Base-by-base conservation (phyloP, 2,329 filamentous ascomycete genomes). In the Beauveria medogensis region DNA sequence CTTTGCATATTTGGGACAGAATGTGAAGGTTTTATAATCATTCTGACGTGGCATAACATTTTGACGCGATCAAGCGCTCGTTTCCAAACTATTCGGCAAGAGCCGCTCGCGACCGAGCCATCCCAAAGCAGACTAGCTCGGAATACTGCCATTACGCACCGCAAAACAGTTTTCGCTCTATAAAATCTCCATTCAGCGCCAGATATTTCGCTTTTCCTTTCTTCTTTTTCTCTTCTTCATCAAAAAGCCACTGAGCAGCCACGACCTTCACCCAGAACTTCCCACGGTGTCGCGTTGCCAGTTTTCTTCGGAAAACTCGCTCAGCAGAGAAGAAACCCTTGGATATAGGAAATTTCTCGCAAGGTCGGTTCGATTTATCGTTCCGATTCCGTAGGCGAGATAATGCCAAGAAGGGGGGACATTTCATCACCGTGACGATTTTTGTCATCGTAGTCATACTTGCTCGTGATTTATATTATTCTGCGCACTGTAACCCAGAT, bases 181-280 rank as follows among this genome's bases (percentile, higher is more conserved):
- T 60, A 60, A 60, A 60, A 24, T 7, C 40, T 16, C 5, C 18
- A 9, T 43, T 20, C 18, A 20, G 16, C 12, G 8, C 7, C 24
- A 30, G n/a, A 44, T 2, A 22, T 41, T 7, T 5, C 12, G 2
- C 3, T 34, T 44, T 68, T 64, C 64, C 66, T 67, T 64, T 48
- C 52, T 65, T 70, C 73, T 73, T 52, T 64, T 64, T 72, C 73
- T 74, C 73, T 75, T 76, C 78, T 60, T 44, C 24, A 84, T 84
- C 82, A 85, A 85, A 84, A 84, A 85, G 81, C 78, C 74, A 77
- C 76, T 83, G 80, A 83, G 80, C 75, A 75, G 82, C 82, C 82
- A 85, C 82, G 82, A 85, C 82, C 81, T 75, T 80, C 82, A 84
- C 77, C 77, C 75, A 77, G 79, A 71, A 37, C 37, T 67, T 69